Conservation (phyloP, 2,329 filamentous ascomycete genomes). For the Kalmusia sp. region DNA sequence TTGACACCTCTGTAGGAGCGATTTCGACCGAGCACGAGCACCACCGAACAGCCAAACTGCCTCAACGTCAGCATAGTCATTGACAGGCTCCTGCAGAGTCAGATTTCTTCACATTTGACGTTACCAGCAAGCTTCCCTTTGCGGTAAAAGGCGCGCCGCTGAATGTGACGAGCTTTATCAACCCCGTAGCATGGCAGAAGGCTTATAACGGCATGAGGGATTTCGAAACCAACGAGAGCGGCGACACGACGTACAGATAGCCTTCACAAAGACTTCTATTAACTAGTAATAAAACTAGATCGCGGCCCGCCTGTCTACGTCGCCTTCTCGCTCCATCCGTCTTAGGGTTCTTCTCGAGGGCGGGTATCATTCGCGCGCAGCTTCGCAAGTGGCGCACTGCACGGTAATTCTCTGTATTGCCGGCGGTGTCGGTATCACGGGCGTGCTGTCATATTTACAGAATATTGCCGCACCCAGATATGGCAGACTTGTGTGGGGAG, state of each 20-base stretch:
- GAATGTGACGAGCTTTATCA: slow-evolving; percentile 12
- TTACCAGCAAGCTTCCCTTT: slow-evolving; percentile 6
- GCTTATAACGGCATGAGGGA: slow-evolving; percentile 15
- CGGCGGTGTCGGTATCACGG: slow-evolving; percentile 60
- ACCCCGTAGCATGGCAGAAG: slow-evolving; percentile 15
- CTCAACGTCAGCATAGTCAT: not conserved
- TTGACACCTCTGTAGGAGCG: no score
- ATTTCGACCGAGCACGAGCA: no score
- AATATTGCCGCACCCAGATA: not conserved
- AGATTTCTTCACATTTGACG: not conserved
- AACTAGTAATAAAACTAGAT: no score
- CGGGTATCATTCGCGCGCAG: not conserved
- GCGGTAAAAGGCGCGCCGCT: slow-evolving; percentile 6
- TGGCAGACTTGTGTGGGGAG: not conserved
- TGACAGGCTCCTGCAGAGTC: not conserved
- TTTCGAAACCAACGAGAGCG: slow-evolving; percentile 19
- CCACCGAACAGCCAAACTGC: no score
- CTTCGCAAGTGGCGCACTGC: slow-evolving; percentile 38
- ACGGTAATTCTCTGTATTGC: slow-evolving; percentile 50
- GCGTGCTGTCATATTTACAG: slow-evolving; percentile 45
- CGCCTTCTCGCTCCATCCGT: not conserved
- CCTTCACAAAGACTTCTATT: no score
- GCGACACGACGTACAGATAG: slow-evolving; percentile 14
- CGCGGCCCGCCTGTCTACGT: not conserved
- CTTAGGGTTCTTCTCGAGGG: slow-evolving; percentile 32